Evolutionary conservation across 31 red algal genomes (phyloP).

Genomic region (Endocladia muricata): DNA sequence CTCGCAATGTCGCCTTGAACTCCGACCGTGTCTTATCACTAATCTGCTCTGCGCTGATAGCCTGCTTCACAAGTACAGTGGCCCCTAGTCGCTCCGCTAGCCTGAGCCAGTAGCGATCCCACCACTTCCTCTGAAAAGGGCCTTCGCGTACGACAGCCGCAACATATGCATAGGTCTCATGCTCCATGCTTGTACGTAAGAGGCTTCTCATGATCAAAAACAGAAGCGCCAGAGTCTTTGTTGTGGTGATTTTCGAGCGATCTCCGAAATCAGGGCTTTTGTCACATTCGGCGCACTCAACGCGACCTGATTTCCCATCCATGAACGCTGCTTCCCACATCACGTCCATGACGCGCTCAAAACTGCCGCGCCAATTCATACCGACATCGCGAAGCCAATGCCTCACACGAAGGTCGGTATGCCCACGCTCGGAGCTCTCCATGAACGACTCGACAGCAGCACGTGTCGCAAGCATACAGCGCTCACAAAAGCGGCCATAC

Average conservation of each 20-base stretch:
- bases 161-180: background rate
- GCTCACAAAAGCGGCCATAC: conserved; percentile 9
- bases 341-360: conserved; percentile 36
- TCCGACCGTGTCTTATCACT: background rate
- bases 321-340: conserved; percentile 36
- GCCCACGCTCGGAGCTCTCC: conserved; percentile 21
- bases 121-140: conserved; percentile 1
- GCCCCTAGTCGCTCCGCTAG: background rate
- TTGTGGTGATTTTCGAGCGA: conserved; percentile 25
- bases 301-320: background rate
- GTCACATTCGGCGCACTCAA: background rate
- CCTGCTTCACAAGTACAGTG: background rate
- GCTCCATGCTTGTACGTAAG: background rate
- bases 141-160: conserved; percentile 9
- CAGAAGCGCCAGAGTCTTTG: conserved; percentile 31
- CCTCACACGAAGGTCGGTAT: conserved; percentile 17
- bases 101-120: conserved; percentile 12
- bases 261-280: conserved; percentile 9
- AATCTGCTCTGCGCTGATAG: background rate
- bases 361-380: conserved; percentile 26
- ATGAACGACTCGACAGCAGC: conserved; percentile 40
- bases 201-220: conserved; percentile 26
- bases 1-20: conserved; percentile 29
- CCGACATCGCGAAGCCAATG: conserved; percentile 32
- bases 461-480: conserved; percentile 10